Evolutionary conservation across 345 rosid species (phyloP).

Genomic region (Psidium guajava): DNA sequence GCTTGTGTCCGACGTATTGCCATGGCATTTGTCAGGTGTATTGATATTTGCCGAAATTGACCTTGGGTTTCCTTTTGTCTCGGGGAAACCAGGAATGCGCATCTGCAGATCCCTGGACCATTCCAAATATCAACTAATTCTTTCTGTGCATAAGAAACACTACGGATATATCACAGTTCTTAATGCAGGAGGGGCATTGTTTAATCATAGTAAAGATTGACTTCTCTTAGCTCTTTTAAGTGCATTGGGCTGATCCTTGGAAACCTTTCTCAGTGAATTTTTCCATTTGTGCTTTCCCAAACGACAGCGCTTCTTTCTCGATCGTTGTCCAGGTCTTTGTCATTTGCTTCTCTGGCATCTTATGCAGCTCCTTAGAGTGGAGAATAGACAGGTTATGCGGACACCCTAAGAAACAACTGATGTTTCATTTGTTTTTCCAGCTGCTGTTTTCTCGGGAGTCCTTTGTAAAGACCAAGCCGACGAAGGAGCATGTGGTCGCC

Average conservation of each 20-base stretch:
- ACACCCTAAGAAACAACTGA: not conserved
- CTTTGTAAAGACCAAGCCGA: slow-evolving; percentile 59
- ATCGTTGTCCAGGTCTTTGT: not conserved
- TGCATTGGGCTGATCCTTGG: not conserved
- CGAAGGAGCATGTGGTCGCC: slow-evolving; percentile 45
- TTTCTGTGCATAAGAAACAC: not conserved
- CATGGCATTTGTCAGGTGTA: not conserved
- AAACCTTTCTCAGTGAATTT: not conserved
- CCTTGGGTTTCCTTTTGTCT: not conserved
- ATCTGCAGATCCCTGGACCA: not conserved
- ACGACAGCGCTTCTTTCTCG: not conserved
- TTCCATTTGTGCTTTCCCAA: not conserved
- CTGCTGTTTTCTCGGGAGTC: slow-evolving; percentile 44
- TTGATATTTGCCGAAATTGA: not conserved
- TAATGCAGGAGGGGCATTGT: not conserved
- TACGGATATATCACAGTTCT: not conserved
- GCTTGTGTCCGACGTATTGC: not conserved
- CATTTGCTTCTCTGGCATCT: not conserved
- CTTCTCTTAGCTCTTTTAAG: not conserved
- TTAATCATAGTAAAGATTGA: not conserved
- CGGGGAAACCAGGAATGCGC: not conserved
- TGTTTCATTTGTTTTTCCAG: slow-evolving; percentile 13
- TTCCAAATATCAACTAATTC: not conserved
- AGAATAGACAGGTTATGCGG: not conserved
- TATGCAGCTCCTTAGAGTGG: not conserved